Evolutionary conservation across 192 early-diverging fungal genomes (phyloP), one percentile per base, ranked within the genome.

Genomic region (Gaertneriomyces sp.): DNA sequence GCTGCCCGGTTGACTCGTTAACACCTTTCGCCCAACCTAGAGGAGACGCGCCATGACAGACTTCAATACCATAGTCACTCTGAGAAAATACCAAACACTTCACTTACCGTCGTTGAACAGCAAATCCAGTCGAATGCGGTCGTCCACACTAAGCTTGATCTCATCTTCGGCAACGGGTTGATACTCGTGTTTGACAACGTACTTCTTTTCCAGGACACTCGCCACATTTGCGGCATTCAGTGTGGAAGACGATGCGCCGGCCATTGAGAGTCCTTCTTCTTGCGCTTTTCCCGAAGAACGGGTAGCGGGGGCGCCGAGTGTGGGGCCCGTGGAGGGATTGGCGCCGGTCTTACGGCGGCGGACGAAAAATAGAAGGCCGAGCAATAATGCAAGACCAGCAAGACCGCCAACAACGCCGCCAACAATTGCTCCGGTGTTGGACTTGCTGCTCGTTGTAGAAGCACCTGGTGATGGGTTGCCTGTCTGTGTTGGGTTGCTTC

Each of bases 21-120:
- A 61, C 74, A 33, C 75, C 75, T 46, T 69, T 61, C 8, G 66
- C 66, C 67, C 66, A 68, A 5, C 66, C 63, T 65, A 43, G 19
- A 57, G 1, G 42, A 10, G 41, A 65, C 8, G 16, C 8, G 2
- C 14, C 46, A 16, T 42, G 42, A 47, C 20, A 43, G 44, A n/a
- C 44, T 20, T 8, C 5, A 14, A 43, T 3, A 33, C 9, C 40
- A 53, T 16, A 5, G 42, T 7, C 6, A 54, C 17, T 17, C 2
- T 5, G 42, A 25, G 2, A 3, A 44, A 57, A 9, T 14, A 8
- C 49, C n/a, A 5, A 45, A 4, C 5, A n/a, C 12, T 4, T 11
- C 39, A 47, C 64, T 19, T 49, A 66, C 74, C 75, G 64, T 77
- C 75, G 46, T 64, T 74, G 42, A 74, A 77, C 44, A 77, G 42